These are phyloP conservation scores for Dendrocalamus sinicus DNA, from an alignment of 176 grass and related monocot species.

Conservation along the genomic window DNA sequence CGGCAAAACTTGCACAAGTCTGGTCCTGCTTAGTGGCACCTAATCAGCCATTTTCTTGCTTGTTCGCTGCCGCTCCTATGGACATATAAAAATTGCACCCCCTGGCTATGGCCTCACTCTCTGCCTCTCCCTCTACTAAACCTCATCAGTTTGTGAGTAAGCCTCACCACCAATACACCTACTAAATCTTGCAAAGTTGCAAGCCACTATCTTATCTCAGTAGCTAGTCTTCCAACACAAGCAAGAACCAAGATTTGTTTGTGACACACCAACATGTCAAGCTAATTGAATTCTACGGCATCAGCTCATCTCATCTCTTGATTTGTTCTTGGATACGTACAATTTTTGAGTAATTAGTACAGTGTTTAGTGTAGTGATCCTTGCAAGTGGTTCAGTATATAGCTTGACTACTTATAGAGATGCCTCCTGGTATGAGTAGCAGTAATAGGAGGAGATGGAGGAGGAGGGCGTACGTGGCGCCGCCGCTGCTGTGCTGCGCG, in stretches of 20 bases:
- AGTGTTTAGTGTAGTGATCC: not conserved
- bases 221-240: constrained; percentile 46
- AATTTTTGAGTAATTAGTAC: not conserved
- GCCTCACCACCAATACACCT: constrained; percentile 48
- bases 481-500: constrained; percentile 38
- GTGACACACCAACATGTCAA: constrained; percentile 34
- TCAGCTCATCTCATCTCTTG: constrained; percentile 26
- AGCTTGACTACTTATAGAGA: constrained; percentile 11
- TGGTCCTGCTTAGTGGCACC: constrained; percentile 31
- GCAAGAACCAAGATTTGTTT: constrained; percentile 54
- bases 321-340: constrained; percentile 11
- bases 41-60: constrained; percentile 48
- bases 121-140: constrained; percentile 36
- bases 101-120: constrained; percentile 19
- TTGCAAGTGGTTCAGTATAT: not conserved
- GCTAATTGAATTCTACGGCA: constrained; percentile 40
- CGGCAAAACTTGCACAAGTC: not conserved
- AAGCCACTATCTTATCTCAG: constrained; percentile 9
- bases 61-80: constrained; percentile 42
- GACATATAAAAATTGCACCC: constrained; percentile 38
- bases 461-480: constrained; percentile 12
- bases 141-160: constrained; percentile 40
- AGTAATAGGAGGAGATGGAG: constrained; percentile 25
- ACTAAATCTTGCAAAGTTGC: constrained; percentile 42
- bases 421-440: constrained; percentile 27